Evolutionary conservation across 768 basidiomycete species (phyloP).

Genomic region (Tulasnella sp.): DNA sequence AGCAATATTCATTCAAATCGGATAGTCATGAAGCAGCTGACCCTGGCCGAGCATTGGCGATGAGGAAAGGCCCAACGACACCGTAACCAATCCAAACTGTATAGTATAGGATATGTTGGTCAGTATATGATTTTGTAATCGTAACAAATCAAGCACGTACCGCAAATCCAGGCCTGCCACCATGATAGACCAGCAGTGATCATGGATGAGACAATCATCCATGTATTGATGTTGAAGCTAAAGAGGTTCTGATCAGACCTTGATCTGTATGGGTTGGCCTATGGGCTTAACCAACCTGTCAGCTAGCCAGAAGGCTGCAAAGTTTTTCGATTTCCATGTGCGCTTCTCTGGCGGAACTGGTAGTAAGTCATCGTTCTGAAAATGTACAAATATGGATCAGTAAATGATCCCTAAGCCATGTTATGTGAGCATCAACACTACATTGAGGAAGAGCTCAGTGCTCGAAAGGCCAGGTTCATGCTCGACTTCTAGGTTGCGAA

Average conservation of each 20-base stretch:
- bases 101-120: not conserved
- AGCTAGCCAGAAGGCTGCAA: conserved; percentile 41
- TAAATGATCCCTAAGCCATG: conserved; percentile 5
- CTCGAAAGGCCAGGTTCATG: conserved; percentile 45
- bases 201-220: conserved; percentile 73
- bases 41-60: conserved; percentile 57
- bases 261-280: not conserved
- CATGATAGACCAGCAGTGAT: conserved; percentile 59
- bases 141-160: not conserved
- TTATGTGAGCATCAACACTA: conserved; percentile 26
- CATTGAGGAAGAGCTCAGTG: conserved; percentile 48
- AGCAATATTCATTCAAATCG: no score
- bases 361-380: conserved; percentile 57
- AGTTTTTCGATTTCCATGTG: conserved; percentile 57
- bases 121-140: not conserved
- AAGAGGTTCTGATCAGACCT: no score
- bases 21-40: no score
- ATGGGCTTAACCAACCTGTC: conserved; percentile 29
- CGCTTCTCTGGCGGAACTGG: conserved; percentile 56
- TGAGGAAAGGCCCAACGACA: conserved; percentile 57
- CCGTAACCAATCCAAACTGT: conserved; percentile 38
- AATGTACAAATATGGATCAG: conserved; percentile 16
- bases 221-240: conserved; percentile 68
- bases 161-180: conserved; percentile 82
- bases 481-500: conserved; percentile 36